Percentiles rank a stretch among this genome's conserved stretches.
Conservation (phyloP, 306 rosid genomes). For the Vigna nakashimae region DNA sequence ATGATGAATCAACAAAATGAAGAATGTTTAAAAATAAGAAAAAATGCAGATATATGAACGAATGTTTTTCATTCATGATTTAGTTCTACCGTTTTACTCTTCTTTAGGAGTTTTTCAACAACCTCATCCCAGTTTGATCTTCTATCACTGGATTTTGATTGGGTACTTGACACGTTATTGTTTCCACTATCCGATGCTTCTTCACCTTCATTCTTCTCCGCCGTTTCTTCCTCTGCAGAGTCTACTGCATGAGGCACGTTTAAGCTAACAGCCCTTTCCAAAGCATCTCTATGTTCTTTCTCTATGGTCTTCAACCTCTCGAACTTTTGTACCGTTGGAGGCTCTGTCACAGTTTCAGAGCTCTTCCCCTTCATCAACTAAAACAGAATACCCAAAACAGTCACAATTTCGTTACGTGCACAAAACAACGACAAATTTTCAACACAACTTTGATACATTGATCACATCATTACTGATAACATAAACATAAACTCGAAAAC, state of each 20-base stretch:
- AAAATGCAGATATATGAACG: slow-evolving; percentile 1
- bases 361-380: slow-evolving; percentile 61
- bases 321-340: slow-evolving; percentile 65
- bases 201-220: slow-evolving; percentile 39
- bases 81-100: slow-evolving; percentile 46
- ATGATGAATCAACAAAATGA: slow-evolving; percentile 20
- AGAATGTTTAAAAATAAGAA: not conserved
- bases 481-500: not conserved
- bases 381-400: not conserved
- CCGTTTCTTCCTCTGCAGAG: slow-evolving; percentile 43
- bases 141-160: slow-evolving; percentile 49
- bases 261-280: slow-evolving; percentile 83
- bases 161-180: slow-evolving; percentile 25
- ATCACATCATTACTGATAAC: not conserved
- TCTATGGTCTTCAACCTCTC: slow-evolving; percentile 73
- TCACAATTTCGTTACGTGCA: slow-evolving; percentile 11
- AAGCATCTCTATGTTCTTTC: slow-evolving; percentile 79
- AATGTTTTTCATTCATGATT: slow-evolving; percentile 42
- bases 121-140: slow-evolving; percentile 75
- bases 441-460: not conserved
- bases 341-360: slow-evolving; percentile 60
- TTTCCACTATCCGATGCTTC: slow-evolving; percentile 44
- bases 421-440: slow-evolving; percentile 9
- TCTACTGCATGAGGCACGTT: slow-evolving; percentile 76
- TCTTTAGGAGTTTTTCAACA: slow-evolving; percentile 68